phyloP scores from a whole-genome alignment of 805 yeast genomes.

The Clavispora phyllophila region DNA sequence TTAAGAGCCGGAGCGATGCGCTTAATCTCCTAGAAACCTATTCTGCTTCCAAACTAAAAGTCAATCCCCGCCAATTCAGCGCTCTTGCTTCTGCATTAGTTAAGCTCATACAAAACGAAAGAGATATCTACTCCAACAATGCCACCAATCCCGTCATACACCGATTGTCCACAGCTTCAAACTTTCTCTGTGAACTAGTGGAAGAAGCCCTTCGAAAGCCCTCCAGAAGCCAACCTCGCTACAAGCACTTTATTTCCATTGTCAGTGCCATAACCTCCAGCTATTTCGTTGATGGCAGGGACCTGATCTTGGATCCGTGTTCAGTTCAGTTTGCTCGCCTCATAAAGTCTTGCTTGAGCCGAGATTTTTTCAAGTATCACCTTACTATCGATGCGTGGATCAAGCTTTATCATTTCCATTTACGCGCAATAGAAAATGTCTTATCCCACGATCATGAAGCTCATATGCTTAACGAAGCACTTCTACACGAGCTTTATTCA shows the following conservation, averaged over 20 bases:
- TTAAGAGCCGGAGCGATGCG: constrained; percentile 14
- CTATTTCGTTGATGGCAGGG: constrained; percentile 13
- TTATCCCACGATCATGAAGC: constrained; percentile 5
- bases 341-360: constrained; percentile 16
- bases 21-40: constrained; percentile 6
- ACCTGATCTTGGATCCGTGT: constrained; percentile 17
- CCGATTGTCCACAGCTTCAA: constrained; percentile 29
- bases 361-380: constrained; percentile 28
- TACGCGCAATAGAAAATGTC: constrained; percentile 13
- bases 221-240: constrained; percentile 13
- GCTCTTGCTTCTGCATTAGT: constrained; percentile 21
- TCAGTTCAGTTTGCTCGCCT: constrained; percentile 22
- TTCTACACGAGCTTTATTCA: constrained; percentile 18
- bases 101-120: constrained; percentile 32
- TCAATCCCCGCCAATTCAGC: constrained; percentile 19
- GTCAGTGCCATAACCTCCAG: constrained; percentile 13
- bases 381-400: constrained; percentile 26
- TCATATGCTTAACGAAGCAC: constrained; percentile 14
- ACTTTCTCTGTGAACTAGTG: constrained; percentile 23
- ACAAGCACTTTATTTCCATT: constrained; percentile 19
- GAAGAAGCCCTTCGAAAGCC: constrained; percentile 11
- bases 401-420: constrained; percentile 18
- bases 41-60: constrained; percentile 13
- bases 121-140: constrained; percentile 21
- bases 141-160: constrained; percentile 21